These are phyloP conservation scores for Ceratobasidium sp. DNA, from an alignment of 1,284 basidiomycete species.

Conservation along the genomic window DNA sequence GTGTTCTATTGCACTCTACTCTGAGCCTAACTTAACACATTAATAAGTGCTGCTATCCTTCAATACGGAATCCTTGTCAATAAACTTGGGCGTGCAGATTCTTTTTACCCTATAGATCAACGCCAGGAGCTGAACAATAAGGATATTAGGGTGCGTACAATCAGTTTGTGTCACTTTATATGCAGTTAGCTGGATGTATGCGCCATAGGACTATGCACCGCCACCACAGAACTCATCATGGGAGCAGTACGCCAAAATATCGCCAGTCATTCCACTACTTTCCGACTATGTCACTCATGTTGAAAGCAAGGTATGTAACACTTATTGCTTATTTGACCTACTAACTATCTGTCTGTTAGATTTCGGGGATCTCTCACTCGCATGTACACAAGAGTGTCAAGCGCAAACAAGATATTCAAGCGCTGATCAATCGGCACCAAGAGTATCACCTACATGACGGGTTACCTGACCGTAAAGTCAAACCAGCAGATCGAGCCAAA, in stretches of 20 bases:
- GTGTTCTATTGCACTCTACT: neutral
- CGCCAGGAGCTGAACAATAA: slow-evolving; percentile 1
- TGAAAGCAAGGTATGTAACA: neutral
- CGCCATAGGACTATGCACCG: neutral
- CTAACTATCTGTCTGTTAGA: neutral
- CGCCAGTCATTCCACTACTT: neutral
- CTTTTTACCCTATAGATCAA: slow-evolving; percentile 2
- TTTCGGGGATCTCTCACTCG: neutral
- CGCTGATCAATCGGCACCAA: neutral
- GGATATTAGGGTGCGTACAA: neutral
- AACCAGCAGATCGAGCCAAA: neutral
- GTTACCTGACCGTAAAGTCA: neutral
- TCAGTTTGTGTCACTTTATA: too few relatives aligned
- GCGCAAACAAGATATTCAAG: neutral
- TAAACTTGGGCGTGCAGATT: neutral
- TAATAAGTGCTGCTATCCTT: neutral
- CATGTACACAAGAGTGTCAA: neutral
- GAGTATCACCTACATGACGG: neutral
- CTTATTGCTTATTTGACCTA: neutral
- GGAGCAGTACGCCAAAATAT: neutral
- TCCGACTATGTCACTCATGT: neutral
- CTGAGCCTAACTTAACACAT: neutral
- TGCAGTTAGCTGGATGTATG: too few relatives aligned
- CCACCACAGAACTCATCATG: neutral
- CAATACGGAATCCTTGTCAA: neutral